These are phyloP conservation scores for Penicillium sp. DNA, from an alignment of 2,329 filamentous ascomycete species.

Conservation along the genomic window DNA sequence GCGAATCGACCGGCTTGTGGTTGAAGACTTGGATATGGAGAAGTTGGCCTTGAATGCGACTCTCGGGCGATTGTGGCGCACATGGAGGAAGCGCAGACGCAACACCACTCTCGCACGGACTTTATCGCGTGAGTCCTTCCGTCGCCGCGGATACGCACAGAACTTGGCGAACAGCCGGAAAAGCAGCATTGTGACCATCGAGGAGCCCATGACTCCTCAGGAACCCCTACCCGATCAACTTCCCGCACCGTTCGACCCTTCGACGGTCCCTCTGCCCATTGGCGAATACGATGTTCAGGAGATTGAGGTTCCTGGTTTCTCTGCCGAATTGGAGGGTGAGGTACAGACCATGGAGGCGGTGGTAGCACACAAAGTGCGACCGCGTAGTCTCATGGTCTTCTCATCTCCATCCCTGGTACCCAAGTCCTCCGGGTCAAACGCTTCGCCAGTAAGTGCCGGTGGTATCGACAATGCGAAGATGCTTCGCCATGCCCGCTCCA, in stretches of 20 bases:
- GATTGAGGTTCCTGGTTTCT: conserved; percentile 75
- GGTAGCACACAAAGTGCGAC: conserved; percentile 45
- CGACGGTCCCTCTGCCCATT: conserved; percentile 34
- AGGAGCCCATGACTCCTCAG: conserved; percentile 28
- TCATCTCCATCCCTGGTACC: conserved; percentile 32
- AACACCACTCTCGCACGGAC: conserved; percentile 41
- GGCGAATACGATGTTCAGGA: conserved; percentile 52
- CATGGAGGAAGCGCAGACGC: conserved; percentile 78
- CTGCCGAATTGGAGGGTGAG: conserved; percentile 62
- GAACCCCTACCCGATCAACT: conserved; percentile 14
- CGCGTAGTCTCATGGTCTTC: conserved; percentile 46
- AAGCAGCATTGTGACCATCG: conserved; percentile 40
- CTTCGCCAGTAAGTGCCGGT: conserved; percentile 28
- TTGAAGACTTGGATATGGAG: conserved; percentile 91
- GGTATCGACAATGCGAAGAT: conserved; percentile 27
- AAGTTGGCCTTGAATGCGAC: conserved; percentile 87
- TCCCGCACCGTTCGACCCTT: conserved; percentile 30
- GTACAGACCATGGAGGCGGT: conserved; percentile 39
- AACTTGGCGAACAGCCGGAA: conserved; percentile 36
- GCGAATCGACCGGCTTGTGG: conserved; percentile 65
- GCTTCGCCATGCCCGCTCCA: conserved; percentile 45
- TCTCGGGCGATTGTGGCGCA: conserved; percentile 86
- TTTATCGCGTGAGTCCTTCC: conserved; percentile 44
- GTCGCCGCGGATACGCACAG: conserved; percentile 29
- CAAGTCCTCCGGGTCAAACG: conserved; percentile 29